Evolutionary conservation across 768 basidiomycete species (phyloP), one percentile per base, ranked within the genome.

Genomic region (Termitomyces sp.): DNA sequence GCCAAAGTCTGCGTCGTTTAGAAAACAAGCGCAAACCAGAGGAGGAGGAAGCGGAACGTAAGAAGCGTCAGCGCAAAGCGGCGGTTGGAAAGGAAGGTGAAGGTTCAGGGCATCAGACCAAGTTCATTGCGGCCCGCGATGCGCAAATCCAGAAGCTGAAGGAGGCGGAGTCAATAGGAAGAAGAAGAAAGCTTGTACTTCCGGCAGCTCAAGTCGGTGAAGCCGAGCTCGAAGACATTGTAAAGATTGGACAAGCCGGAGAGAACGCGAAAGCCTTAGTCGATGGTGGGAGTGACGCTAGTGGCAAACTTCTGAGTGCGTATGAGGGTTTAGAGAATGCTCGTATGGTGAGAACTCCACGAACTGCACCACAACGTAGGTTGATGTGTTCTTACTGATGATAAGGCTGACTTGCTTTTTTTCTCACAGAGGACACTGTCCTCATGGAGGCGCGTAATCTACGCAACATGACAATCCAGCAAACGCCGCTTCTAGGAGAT

Each of bases 71-170:
- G 67, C 85, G 86, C 53, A 88, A 87, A 60, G 74, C 77, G 46
- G 76, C 65, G 1, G 67, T 69, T 46, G 84, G 79, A 8, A 88
- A 91, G 67, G 87, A 88, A 44, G 84, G 82, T 3, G 79, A 80
- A 55, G 68, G 71, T 10, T 68, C 79, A 6, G 75, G 77, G 9
- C 85, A 90, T 59, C 88, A 95, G 67, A 92, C 93, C 30, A 96
- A 97, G 68, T 99, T 99, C 63, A 82, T 98, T 43, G 87, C 95
- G n/a, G 93, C 94, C 6, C 84, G 96, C 54, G 95, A 98, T 66
- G 94, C 94, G 1, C 96, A 99, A 69, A 98, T 98, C 61, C 93
- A 97, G 68, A 94, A 95, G 70, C 75, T 98, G 55, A 97, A 97
- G 70, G 97, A 99, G 69, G 95, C 95, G 19, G 94, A 98, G 68